Evolutionary conservation across 2,329 filamentous ascomycete species (phyloP).

Genomic region (Triangularia verruculosa): DNA sequence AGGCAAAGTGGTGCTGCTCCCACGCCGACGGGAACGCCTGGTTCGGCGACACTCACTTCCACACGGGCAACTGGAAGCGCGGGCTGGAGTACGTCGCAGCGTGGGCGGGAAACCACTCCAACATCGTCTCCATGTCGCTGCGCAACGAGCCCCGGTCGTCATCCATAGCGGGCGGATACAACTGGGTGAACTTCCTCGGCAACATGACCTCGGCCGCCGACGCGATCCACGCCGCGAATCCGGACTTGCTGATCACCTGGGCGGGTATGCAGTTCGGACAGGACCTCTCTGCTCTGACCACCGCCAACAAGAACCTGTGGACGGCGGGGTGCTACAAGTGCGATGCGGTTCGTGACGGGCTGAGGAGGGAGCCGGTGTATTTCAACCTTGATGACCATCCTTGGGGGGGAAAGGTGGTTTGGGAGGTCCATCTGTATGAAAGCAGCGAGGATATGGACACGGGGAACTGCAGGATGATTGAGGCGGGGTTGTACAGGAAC

Average conservation of each 20-base stretch:
- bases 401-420: no score
- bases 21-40: slow-evolving; percentile 50
- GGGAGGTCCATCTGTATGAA: no score
- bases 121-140: slow-evolving; percentile 40
- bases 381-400: no score
- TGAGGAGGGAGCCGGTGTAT: no score
- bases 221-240: slow-evolving; percentile 43
- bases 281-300: slow-evolving; percentile 43
- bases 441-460: no score
- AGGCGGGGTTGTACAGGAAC: no score
- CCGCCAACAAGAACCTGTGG: slow-evolving; percentile 38
- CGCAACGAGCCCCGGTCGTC: slow-evolving; percentile 42
- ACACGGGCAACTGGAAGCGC: slow-evolving; percentile 52
- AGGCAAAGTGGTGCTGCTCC: slow-evolving; percentile 46
- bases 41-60: slow-evolving; percentile 55
- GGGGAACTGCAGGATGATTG: no score
- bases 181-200: slow-evolving; percentile 45
- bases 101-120: slow-evolving; percentile 41
- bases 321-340: no score
- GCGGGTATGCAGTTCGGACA: slow-evolving; percentile 49
- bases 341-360: no score
- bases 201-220: slow-evolving; percentile 44
- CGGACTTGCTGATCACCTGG: slow-evolving; percentile 45
- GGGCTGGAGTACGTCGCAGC: slow-evolving; percentile 50
- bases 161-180: slow-evolving; percentile 38